Conservation (phyloP, 768 basidiomycete genomes). For the Leucocoprinus sp. region DNA sequence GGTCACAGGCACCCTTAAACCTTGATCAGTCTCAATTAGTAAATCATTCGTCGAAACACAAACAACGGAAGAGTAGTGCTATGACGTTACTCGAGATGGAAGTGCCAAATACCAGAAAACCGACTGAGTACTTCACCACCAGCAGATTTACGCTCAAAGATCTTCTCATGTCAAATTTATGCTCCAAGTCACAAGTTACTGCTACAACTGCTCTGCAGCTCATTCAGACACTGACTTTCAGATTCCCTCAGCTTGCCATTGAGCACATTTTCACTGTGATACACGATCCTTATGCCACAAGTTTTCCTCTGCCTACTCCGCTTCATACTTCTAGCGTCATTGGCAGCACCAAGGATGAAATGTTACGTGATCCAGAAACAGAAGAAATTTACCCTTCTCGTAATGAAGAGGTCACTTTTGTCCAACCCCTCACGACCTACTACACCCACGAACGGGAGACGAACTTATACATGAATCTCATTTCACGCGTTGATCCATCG, state of each 20-base stretch:
- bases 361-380: slow-evolving; percentile 33
- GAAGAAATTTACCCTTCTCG: slow-evolving; percentile 18
- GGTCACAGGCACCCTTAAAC: slow-evolving; percentile 37
- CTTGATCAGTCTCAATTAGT: slow-evolving; percentile 26
- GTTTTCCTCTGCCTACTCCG: slow-evolving; percentile 56
- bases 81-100: slow-evolving; percentile 88
- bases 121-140: slow-evolving; percentile 78
- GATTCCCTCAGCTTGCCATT: slow-evolving; percentile 56
- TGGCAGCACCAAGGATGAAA: slow-evolving; percentile 42
- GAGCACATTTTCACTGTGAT: slow-evolving; percentile 67
- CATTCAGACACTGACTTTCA: slow-evolving; percentile 62
- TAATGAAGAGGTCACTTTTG: slow-evolving; percentile 30
- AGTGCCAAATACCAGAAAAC: slow-evolving; percentile 60
- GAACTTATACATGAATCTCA: slow-evolving; percentile 67
- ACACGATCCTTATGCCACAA: slow-evolving; percentile 64
- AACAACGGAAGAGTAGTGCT: slow-evolving; percentile 75
- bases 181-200: slow-evolving; percentile 56
- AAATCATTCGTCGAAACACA: slow-evolving; percentile 38
- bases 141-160: slow-evolving; percentile 91
- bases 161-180: slow-evolving; percentile 70
- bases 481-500: slow-evolving; percentile 70
- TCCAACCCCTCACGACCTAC: slow-evolving; percentile 65
- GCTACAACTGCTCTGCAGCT: slow-evolving; percentile 75
- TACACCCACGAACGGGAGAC: slow-evolving; percentile 82
- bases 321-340: slow-evolving; percentile 15